These are phyloP conservation scores for Pythium apleroticum DNA, from an alignment of 352 stramenopile genomes.

Conservation along the genomic window DNA sequence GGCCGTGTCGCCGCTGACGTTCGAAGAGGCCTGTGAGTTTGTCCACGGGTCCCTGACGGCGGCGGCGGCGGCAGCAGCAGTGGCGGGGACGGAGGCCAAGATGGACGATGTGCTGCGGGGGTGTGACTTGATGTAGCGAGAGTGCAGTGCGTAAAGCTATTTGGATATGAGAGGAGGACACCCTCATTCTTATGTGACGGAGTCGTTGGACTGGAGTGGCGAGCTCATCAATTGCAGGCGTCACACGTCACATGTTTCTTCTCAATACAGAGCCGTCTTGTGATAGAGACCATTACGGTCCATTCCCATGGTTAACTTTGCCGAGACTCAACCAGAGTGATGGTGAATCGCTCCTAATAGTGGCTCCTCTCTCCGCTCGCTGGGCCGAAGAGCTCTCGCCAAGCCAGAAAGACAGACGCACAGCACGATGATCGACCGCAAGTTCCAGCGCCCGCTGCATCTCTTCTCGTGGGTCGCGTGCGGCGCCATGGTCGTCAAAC, in stretches of 20 bases:
- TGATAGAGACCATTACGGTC: neutral
- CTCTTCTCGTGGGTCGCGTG: constrained; percentile 83
- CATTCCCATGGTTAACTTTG: neutral
- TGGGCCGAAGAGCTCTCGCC: neutral
- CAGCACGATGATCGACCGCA: constrained; percentile 76
- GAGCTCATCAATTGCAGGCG: no score
- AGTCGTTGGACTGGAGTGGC: no score
- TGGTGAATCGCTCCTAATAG: neutral
- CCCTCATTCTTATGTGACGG: no score
- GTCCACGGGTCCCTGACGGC: neutral
- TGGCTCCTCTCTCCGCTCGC: neutral
- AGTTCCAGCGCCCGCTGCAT: constrained; percentile 82
- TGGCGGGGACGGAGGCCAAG: no score
- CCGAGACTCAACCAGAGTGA: neutral
- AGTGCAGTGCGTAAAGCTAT: neutral
- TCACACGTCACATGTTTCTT: neutral
- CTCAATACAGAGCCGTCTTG: neutral
- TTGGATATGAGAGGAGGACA: neutral
- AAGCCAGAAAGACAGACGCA: neutral
- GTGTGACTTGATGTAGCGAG: constrained; percentile 16
- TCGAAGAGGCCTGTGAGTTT: constrained; percentile 6
- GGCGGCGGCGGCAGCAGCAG: neutral
- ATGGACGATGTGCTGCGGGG: constrained; percentile 10
- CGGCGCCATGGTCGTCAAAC: constrained; percentile 75
- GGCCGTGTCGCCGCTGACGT: neutral